Conservation (phyloP, 2,329 filamentous ascomycete genomes). For the Zymoseptoria crescenta region DNA sequence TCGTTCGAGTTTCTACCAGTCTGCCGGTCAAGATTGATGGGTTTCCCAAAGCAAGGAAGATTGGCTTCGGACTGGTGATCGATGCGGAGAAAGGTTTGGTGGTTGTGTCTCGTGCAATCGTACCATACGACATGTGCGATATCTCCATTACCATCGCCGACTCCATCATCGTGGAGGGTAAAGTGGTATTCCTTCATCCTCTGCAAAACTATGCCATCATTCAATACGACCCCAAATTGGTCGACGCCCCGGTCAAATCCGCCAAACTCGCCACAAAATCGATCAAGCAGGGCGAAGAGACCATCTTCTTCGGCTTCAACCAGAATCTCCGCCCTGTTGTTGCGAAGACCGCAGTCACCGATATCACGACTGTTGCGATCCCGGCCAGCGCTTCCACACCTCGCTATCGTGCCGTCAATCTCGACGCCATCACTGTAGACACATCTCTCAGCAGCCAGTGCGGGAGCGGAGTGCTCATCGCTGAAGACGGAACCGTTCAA, state of each 20-base stretch:
- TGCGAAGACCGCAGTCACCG: constrained; percentile 87
- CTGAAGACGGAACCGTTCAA: constrained; percentile 84
- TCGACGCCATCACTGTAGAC: constrained; percentile 95
- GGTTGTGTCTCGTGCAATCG: constrained; percentile 84
- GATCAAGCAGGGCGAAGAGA: constrained; percentile 87
- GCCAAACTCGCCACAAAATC: constrained; percentile 72
- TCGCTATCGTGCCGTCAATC: constrained; percentile 86
- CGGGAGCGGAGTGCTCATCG: constrained; percentile 84
- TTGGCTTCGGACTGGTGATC: constrained; percentile 93
- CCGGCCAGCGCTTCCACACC: constrained; percentile 88
- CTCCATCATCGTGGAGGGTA: constrained; percentile 87
- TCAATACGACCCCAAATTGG: constrained; percentile 85
- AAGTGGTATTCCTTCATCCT: constrained; percentile 91
- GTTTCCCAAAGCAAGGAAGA: constrained; percentile 90
- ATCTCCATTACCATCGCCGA: constrained; percentile 95
- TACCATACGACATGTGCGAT: constrained; percentile 94
- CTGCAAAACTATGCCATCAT: constrained; percentile 95
- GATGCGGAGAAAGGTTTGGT: constrained; percentile 94
- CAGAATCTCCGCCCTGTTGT: constrained; percentile 90
- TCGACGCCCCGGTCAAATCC: constrained; percentile 87
- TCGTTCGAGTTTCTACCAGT: constrained; percentile 84
- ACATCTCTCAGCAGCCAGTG: constrained; percentile 86
- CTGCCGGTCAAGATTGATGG: constrained; percentile 96
- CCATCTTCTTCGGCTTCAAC: constrained; percentile 97
- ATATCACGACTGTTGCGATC: constrained; percentile 94